A percentile compares a stretch with the other conserved stretches of the same genome.
phyloP scores from a whole-genome alignment of 306 rosid species.

The Cucurbita argyrosperma region DNA sequence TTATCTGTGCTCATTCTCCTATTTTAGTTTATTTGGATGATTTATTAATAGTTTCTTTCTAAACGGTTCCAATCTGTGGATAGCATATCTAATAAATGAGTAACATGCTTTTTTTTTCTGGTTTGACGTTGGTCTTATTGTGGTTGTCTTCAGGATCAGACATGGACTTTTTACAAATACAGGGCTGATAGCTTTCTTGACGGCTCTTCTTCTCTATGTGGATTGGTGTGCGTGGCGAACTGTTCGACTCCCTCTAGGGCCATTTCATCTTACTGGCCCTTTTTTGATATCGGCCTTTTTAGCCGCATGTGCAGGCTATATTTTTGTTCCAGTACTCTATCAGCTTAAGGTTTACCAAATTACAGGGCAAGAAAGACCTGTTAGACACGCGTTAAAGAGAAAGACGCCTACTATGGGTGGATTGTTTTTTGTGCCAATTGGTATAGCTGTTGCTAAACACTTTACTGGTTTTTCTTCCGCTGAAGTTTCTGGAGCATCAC shows the following conservation, averaged over 20 bases:
- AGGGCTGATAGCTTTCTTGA: constrained; percentile 44
- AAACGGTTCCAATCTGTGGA: background rate
- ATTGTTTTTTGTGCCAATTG: constrained; percentile 66
- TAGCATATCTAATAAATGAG: background rate
- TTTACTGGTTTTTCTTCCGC: constrained; percentile 46
- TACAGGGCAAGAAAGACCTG: constrained; percentile 36
- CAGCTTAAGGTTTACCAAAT: constrained; percentile 45
- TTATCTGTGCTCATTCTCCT: background rate
- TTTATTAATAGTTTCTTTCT: background rate
- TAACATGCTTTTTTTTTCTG: background rate
- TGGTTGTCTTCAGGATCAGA: constrained; percentile 41
- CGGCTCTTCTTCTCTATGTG: constrained; percentile 47
- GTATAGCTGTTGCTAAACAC: constrained; percentile 50
- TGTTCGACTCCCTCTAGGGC: constrained; percentile 64
- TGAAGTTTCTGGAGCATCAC: constrained; percentile 56
- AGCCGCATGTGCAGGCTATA: constrained; percentile 71
- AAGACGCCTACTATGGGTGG: constrained; percentile 88
- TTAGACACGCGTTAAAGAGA: constrained; percentile 32
- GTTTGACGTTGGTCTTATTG: constrained; percentile 16
- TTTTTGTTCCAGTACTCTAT: constrained; percentile 61
- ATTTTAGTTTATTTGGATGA: background rate
- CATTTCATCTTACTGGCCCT: constrained; percentile 74
- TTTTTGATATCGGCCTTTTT: constrained; percentile 56
- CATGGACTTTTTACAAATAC: constrained; percentile 42
- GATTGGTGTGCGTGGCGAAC: constrained; percentile 93